Conservation (phyloP, 2,329 filamentous ascomycete genomes). For the Colletotrichum sp. region DNA sequence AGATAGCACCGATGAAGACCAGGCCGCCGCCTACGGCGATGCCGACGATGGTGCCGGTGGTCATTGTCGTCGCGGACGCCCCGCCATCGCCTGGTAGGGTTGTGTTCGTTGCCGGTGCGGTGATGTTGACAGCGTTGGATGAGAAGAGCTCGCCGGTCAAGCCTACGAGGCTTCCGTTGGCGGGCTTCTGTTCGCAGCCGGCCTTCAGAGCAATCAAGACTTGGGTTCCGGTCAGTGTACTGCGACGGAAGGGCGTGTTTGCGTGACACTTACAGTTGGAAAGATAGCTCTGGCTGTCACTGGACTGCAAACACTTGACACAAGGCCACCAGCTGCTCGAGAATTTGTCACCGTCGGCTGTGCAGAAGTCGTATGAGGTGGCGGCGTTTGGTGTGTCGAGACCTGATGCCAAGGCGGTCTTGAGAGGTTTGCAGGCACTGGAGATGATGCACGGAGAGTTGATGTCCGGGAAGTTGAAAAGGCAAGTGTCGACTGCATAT, state of each 20-base stretch:
- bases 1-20: conserved; percentile 43
- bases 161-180: conserved; percentile 38
- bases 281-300: conserved; percentile 44
- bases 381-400: conserved; percentile 27
- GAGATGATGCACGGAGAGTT: conserved; percentile 49
- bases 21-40: conserved; percentile 54
- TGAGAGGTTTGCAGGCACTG: conserved; percentile 44
- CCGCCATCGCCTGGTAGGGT: conserved; percentile 28
- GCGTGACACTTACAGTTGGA: conserved; percentile 49
- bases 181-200: conserved; percentile 51
- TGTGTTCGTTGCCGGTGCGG: conserved; percentile 27
- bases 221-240: conserved; percentile 23
- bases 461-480: conserved; percentile 41
- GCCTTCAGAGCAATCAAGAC: conserved; percentile 53
- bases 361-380: conserved; percentile 45
- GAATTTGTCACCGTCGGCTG: conserved; percentile 39
- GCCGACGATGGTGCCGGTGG: conserved; percentile 56
- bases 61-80: conserved; percentile 37
- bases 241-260: background rate
- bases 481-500: conserved; percentile 51
- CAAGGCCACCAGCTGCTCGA: conserved; percentile 39
- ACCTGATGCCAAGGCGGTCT: conserved; percentile 39
- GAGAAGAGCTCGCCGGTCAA: conserved; percentile 50
- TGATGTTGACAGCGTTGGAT: conserved; percentile 41
- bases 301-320: conserved; percentile 46